phyloP scores from a whole-genome alignment of 176 grass and related monocot genomes.

The Musa troglodytarum region DNA sequence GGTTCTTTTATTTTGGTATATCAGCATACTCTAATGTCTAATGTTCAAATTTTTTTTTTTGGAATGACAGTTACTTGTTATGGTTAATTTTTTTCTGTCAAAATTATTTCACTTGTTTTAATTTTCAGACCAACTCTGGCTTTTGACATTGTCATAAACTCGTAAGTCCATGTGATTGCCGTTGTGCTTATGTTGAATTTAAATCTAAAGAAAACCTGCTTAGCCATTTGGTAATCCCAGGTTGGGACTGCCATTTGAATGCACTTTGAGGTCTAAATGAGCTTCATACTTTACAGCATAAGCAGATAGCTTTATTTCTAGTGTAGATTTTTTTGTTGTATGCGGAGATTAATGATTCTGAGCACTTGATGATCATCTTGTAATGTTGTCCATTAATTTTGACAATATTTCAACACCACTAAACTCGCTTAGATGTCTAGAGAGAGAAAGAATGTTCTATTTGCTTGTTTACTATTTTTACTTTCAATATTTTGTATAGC shows the following conservation, averaged over 20 bases:
- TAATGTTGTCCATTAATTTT: background rate
- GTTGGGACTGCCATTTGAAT: background rate
- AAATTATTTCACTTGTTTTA: too few species aligned
- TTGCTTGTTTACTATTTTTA: background rate
- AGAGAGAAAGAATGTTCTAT: too few species aligned
- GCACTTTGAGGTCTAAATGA: background rate
- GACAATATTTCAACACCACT: background rate
- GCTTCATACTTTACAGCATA: background rate
- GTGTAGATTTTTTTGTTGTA: background rate
- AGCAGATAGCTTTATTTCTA: background rate
- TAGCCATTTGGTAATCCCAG: background rate
- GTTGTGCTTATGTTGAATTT: background rate
- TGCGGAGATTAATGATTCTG: background rate
- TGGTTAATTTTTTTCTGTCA: background rate
- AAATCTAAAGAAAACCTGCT: background rate
- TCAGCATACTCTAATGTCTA: background rate
- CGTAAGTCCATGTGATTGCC: too few species aligned
- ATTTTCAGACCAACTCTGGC: too few species aligned
- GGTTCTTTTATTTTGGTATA: background rate
- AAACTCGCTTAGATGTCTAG: too few species aligned
- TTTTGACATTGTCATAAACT: too few species aligned
- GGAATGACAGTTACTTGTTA: background rate
- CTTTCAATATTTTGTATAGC: constrained; percentile 6
- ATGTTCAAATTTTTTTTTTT: background rate
- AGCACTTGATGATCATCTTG: background rate